Evolutionary conservation across 2,329 filamentous ascomycete species (phyloP), one percentile per base, ranked within the genome.

Genomic region (Bisporella sp.): DNA sequence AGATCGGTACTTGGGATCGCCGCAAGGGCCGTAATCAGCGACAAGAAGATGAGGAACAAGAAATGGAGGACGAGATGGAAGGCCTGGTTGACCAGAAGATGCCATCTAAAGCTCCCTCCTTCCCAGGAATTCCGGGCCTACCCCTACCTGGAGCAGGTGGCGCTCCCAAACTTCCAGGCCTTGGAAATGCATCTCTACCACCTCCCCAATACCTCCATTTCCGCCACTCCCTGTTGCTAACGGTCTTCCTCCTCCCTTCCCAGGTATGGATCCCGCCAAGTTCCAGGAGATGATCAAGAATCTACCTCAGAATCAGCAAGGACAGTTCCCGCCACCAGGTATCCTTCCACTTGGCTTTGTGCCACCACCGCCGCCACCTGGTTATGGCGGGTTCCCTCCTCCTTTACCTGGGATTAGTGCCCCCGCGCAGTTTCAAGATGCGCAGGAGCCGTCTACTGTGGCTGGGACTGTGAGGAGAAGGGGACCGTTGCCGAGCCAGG

Each of bases 21-120:
- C 84, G 87, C 39, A 85, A 87, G 51, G 83, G 86, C 50, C 82
- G 87, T 32, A 81, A 84, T 45, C 85, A 93, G 68, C 80, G 87
- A 59, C 86, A 90, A 57, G 91, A 96, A 61, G 90, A 96, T 61
- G 93, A 97, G 67, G 90, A 96, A 64, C 88, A 92, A 64, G 91
- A 97, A 68, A 76, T 87, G 53, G 89, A 96, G 66, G 93, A 97
- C 64, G 93, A 97, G 69, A 85, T 87, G 59, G 92, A 97, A 57
- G 91, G 89, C 2, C 76, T 97, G 42, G 85, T 95, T 48, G 93
- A 99, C 62, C 93, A 99, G 67, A 87, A 87, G 68, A 89, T 86
- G 78, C 85, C 79, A 21, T 69, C 81, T 31, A 81, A 79, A 60
- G 63, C 80, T 64, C 71, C 78, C 4, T 75, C 78, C 31, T 78